phyloP scores from a whole-genome alignment of 2,329 filamentous ascomycete genomes.

The Chaetothyriales sp. region DNA sequence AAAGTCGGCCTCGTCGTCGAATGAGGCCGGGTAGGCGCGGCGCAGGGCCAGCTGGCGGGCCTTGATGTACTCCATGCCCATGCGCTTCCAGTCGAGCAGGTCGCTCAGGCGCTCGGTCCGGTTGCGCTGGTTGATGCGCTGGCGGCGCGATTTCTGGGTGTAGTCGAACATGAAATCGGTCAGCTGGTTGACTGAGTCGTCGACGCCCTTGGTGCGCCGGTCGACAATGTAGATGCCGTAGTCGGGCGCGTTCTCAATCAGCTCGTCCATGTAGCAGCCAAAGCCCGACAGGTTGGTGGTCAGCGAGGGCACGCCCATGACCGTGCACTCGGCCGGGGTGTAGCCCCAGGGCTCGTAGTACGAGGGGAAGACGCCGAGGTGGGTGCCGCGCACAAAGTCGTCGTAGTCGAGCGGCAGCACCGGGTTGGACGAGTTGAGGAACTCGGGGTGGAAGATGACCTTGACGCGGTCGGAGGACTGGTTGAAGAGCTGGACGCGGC shows the following conservation, averaged over 20 bases:
- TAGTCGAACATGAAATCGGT: constrained; percentile 90
- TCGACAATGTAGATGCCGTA: constrained; percentile 99
- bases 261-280: constrained; percentile 97
- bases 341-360: constrained; percentile 99
- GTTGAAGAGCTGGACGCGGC: constrained; percentile 93
- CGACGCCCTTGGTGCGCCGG: constrained; percentile 83
- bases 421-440: constrained; percentile 88
- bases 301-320: constrained; percentile 97
- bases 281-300: constrained; percentile 97
- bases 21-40: constrained; percentile 80
- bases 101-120: constrained; percentile 90
- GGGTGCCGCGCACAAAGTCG: constrained; percentile 93
- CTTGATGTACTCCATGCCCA: constrained; percentile 99
- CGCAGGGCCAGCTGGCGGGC: constrained; percentile 82
- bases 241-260: constrained; percentile 94
- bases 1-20: constrained; percentile 61
- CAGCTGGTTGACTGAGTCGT: constrained; percentile 94
- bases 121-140: constrained; percentile 97
- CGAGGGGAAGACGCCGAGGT: constrained; percentile 87
- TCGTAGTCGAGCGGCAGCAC: constrained; percentile 94
- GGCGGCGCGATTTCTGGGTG: constrained; percentile 78
- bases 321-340: constrained; percentile 93
- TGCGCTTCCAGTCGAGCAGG: constrained; percentile 94
- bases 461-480: constrained; percentile 90
- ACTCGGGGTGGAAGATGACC: constrained; percentile 95